These are phyloP conservation scores for Gracilaria gracilis DNA, from an alignment of 23 red algal species.

Conservation along the genomic window DNA sequence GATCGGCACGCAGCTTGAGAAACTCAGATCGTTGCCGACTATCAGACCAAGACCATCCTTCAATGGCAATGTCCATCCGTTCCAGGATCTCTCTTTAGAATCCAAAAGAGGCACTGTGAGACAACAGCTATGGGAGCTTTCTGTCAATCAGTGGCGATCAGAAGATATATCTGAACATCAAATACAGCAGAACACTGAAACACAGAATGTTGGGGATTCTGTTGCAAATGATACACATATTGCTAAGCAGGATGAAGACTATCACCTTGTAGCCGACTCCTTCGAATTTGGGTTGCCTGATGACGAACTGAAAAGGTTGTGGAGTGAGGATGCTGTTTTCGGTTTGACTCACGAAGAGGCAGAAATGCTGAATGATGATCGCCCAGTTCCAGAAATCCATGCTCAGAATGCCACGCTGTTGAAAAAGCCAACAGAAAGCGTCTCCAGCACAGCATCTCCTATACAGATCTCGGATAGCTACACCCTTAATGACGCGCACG, in stretches of 20 bases:
- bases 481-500: neutral
- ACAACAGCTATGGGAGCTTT: conserved; percentile 29
- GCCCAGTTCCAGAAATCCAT: neutral
- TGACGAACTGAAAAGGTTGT: neutral
- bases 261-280: neutral
- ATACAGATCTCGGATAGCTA: neutral
- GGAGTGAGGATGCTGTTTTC: neutral
- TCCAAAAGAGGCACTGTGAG: conserved; percentile 4
- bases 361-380: neutral
- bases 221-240: neutral
- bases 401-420: neutral
- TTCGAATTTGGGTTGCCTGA: conserved; percentile 7
- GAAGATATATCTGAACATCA: neutral
- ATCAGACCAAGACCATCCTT: neutral
- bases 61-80: neutral
- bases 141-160: conserved; percentile 13
- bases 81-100: neutral
- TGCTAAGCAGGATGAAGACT: neutral
- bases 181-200: neutral
- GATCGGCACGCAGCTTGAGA: neutral
- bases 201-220: neutral
- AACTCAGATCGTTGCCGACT: neutral
- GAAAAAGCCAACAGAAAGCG: neutral
- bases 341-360: neutral
- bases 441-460: neutral